phyloP scores from a whole-genome alignment of 768 basidiomycete genomes.

The Agrocybe chaxingu region DNA sequence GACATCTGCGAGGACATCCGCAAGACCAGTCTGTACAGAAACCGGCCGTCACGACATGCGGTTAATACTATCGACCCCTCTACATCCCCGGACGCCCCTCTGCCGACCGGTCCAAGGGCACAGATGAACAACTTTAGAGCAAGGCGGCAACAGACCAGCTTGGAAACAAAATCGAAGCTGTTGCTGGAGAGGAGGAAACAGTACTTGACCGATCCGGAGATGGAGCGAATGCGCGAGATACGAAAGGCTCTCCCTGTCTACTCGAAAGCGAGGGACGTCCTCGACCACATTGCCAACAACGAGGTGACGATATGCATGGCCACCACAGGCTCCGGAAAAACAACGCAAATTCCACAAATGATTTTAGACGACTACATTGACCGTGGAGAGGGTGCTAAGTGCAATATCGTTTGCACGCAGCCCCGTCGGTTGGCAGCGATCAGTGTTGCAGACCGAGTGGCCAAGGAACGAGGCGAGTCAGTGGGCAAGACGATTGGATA shows the following conservation, averaged over 20 bases:
- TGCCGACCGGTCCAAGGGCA: slow-evolving; percentile 1
- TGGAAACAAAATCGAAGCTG: slow-evolving; percentile 51
- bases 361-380: slow-evolving; percentile 83
- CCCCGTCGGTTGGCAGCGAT: slow-evolving; percentile 90
- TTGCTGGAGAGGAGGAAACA: slow-evolving; percentile 50
- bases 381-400: slow-evolving; percentile 73
- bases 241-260: slow-evolving; percentile 75
- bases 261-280: slow-evolving; percentile 59
- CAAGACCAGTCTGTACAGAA: slow-evolving; percentile 61
- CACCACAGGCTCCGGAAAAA: slow-evolving; percentile 90
- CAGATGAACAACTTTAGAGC: no score
- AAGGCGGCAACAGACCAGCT: slow-evolving; percentile 1
- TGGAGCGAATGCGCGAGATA: slow-evolving; percentile 65
- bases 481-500: slow-evolving; percentile 80
- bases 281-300: slow-evolving; percentile 67
- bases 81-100: background rate
- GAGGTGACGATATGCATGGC: slow-evolving; percentile 91
- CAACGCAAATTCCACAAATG: slow-evolving; percentile 91
- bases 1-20: slow-evolving; percentile 69
- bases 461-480: slow-evolving; percentile 78
- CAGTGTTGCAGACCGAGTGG: slow-evolving; percentile 87
- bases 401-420: slow-evolving; percentile 92
- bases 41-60: slow-evolving; percentile 41
- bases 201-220: slow-evolving; percentile 58
- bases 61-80: slow-evolving; percentile 2